Evolutionary conservation across 305 asterid genomes (phyloP), one percentile per base, ranked within the genome.

Genomic region (Andrographis paniculata): DNA sequence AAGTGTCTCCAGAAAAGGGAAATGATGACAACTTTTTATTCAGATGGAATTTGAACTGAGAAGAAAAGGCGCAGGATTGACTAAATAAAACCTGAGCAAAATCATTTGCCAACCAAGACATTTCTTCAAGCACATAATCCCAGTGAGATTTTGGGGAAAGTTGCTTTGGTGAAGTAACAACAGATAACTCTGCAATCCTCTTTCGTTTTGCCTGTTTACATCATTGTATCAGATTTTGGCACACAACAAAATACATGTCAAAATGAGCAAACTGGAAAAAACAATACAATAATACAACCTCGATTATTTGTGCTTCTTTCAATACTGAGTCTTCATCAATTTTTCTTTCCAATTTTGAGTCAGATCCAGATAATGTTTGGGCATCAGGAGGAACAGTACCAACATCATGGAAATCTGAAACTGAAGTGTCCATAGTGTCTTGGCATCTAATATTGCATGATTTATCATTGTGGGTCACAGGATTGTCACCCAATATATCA

Each of bases 41-140:
- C n/a, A 43, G 31, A 54, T 42, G 35, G 10, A 52, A 41, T 40
- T 14, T 42, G 59, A 52, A 52, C 18, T 31, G 17, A 12, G 50
- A 43, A 53, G 50, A 43, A 46, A 38, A 48, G 36, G 24, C 19
- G 31, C 11, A 15, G 19, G 27, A 38, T n/a, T 38, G 14, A 48
- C 40, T 22, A 55, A 43, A 49, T 37, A 65, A 65, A 38, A 92
- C 99, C 97, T 92, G 99, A 23, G 93, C 86, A 77, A 92, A 87
- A 77, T 92, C 99, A 80, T 92, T 84, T 48, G 99, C 97, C 70
- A 92, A 49, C 99, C 99, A 92, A 45, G 85, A 63, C 94, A 92
- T 87, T 76, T 92, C 99, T 70, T 92, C 97, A 53, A 92, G 81
- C 50, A 92, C 92, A 73, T 58, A 82, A 70, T 73, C 84, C 99